Evolutionary conservation across 1,284 basidiomycete species (phyloP), one percentile per base, ranked within the genome.

Genomic region (Mycosarcoma maydis): DNA sequence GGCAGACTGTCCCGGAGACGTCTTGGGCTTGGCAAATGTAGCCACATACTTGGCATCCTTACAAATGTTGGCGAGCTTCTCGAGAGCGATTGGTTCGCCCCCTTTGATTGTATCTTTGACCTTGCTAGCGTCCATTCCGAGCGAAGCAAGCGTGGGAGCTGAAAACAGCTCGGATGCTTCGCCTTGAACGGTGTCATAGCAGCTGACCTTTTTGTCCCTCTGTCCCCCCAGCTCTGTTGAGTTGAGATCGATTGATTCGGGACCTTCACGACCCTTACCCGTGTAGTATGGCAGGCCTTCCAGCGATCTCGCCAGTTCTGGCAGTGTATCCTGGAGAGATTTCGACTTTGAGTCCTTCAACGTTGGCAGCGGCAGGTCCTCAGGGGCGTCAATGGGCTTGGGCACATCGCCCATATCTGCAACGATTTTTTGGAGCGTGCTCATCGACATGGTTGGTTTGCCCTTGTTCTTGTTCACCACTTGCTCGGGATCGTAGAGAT

Each of bases 21-120:
- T 85, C 53, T 84, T 80, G 8, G 85, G 84, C 75, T 87, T 87
- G 23, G 84, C 83, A 74, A 87, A 86, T 16, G 80, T 82, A 6
- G 83, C 83, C 13, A 85, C 83, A 52, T 82, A 78, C 20, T 74
- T 72, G 23, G 72, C 68, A 54, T 85, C 81, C 20, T 80, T 75
- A 58, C 84, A 82, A 73, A 85, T 85, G 16, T 69, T 74, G 14
- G 73, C 75, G 27, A 85, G 81, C 20, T 84, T 75, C 39, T 76
- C 58, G 36, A 85, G 75, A 4, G 83, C 87, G 65, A 84, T 80
- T 19, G 75, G 80, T 64, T 86, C 85, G 6, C 87, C 86, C 33
- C 85, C 86, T 19, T 66, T 59, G 54, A 72, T 72, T 32, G 81
- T 83, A 44, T 86, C 84, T 29, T 82, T 78, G n/a, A 70, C 36